Conservation (phyloP, 2,329 filamentous ascomycete species). For the Ceratocystis harringtonii region DNA sequence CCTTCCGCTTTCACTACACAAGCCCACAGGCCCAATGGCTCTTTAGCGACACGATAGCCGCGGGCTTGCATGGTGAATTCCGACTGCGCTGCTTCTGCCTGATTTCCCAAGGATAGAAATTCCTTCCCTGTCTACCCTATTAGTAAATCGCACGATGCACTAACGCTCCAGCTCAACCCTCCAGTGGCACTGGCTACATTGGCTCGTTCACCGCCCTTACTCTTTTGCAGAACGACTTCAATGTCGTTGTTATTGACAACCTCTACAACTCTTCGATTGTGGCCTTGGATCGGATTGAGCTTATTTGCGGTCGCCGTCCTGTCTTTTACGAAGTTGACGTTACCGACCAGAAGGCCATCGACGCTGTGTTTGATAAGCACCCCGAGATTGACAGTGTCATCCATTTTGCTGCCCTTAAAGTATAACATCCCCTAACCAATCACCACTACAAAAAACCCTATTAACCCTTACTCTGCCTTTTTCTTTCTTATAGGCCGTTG, state of each 20-base stretch:
- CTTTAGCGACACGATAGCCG: constrained; percentile 12
- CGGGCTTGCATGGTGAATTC: not conserved
- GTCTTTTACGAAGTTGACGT: constrained; percentile 76
- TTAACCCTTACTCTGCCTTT: constrained; percentile 10
- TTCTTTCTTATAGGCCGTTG: constrained; percentile 55
- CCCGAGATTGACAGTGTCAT: constrained; percentile 95
- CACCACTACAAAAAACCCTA: constrained; percentile 3
- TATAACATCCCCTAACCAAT: constrained; percentile 25
- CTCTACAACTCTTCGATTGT: constrained; percentile 94
- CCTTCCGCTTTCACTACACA: not conserved
- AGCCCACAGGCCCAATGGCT: not conserved
- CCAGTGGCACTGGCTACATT: constrained; percentile 94
- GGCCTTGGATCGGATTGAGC: constrained; percentile 84
- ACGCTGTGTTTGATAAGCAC: constrained; percentile 76
- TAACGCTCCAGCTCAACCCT: not conserved
- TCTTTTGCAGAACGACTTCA: constrained; percentile 84
- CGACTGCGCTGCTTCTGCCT: not conserved
- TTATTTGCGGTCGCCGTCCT: constrained; percentile 78
- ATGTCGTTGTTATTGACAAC: constrained; percentile 92
- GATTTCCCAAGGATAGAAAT: constrained; percentile 15
- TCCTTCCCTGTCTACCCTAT: constrained; percentile 19
- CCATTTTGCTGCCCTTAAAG: constrained; percentile 96
- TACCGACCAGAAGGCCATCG: constrained; percentile 67
- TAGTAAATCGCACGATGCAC: not conserved
- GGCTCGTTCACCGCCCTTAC: constrained; percentile 91